Percentiles rank a stretch among this genome's conserved stretches.
phyloP scores from a whole-genome alignment of 208 protist species.

The Trypanosoma avium region DNA sequence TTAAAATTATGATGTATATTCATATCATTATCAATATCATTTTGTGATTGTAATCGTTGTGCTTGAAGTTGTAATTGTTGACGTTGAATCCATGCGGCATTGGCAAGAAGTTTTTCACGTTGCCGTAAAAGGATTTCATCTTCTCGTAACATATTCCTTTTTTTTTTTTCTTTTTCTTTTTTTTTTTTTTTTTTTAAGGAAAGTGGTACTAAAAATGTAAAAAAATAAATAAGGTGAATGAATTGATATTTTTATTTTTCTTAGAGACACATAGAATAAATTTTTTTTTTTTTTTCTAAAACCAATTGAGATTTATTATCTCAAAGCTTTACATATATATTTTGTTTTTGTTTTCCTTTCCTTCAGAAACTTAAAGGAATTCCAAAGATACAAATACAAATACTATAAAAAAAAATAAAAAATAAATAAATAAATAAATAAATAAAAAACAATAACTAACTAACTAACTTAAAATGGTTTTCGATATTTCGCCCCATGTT shows the following conservation, averaged over 20 bases:
- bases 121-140: conserved; percentile 20
- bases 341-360: too few species aligned
- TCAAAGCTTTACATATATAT: too few species aligned
- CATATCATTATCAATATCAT: neutral
- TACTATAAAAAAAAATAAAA: too few species aligned
- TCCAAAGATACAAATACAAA: too few species aligned
- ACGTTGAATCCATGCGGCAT: conserved; percentile 18
- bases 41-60: neutral
- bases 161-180: neutral
- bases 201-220: neutral
- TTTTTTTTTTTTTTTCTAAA: too few species aligned
- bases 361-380: too few species aligned
- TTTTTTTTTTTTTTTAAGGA: neutral
- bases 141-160: neutral
- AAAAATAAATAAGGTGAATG: neutral
- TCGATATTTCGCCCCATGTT: conserved; percentile 1
- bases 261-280: too few species aligned
- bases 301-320: too few species aligned
- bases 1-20: neutral
- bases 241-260: too few species aligned
- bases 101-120: conserved; percentile 16
- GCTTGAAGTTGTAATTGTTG: conserved; percentile 1
- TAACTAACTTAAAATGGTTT: conserved; percentile 7
- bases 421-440: too few species aligned
- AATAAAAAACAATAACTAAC: too few species aligned